A percentile compares a stretch with the other conserved stretches of the same genome.
These are phyloP conservation scores for Candida nemodendra DNA, from an alignment of 805 yeast species.

Conservation along the genomic window DNA sequence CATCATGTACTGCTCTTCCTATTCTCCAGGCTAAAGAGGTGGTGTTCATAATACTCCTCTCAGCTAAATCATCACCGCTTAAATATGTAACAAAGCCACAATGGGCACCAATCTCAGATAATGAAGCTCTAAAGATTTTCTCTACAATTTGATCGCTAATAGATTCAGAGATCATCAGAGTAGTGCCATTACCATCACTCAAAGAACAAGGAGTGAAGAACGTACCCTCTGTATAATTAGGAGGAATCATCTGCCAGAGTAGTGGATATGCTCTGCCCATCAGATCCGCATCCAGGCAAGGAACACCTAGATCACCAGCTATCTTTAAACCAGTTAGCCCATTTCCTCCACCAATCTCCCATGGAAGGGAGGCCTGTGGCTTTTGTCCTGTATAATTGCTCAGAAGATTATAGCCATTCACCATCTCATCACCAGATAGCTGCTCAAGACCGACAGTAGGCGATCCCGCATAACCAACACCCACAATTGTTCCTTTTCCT, in stretches of 20 bases:
- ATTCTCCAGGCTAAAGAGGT: conserved; percentile 45
- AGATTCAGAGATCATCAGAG: conserved; percentile 32
- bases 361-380: conserved; percentile 35
- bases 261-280: conserved; percentile 52
- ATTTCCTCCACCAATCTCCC: conserved; percentile 45
- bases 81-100: conserved; percentile 33
- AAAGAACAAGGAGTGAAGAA: conserved; percentile 21
- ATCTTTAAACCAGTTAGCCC: conserved; percentile 33
- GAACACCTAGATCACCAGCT: conserved; percentile 18
- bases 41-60: conserved; percentile 21
- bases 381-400: conserved; percentile 23
- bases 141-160: conserved; percentile 34
- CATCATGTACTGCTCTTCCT: conserved; percentile 40
- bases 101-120: conserved; percentile 39
- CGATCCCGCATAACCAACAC: conserved; percentile 43
- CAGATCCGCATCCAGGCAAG: conserved; percentile 39
- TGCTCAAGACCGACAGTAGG: conserved; percentile 47
- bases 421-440: conserved; percentile 37
- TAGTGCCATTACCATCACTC: conserved; percentile 41
- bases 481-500: conserved; percentile 29
- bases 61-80: conserved; percentile 11
- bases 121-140: conserved; percentile 39
- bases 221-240: conserved; percentile 21
- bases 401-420: conserved; percentile 29
- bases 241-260: conserved; percentile 38